phyloP scores from a whole-genome alignment of 2,329 filamentous ascomycete genomes.

The Coniochaeta sp. region DNA sequence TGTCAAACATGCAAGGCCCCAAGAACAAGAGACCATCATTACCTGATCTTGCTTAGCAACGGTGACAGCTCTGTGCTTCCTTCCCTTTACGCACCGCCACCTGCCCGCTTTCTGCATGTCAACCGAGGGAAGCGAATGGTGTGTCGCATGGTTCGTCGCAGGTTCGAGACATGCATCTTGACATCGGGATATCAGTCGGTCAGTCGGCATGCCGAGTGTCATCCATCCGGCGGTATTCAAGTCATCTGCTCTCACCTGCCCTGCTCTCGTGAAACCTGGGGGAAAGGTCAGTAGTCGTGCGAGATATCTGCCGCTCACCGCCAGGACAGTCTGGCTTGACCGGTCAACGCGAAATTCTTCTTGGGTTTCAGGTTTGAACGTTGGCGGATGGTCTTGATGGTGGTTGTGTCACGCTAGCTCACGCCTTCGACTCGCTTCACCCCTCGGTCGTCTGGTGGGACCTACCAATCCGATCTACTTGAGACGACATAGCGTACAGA shows the following conservation, averaged over 20 bases:
- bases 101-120: not conserved
- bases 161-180: not conserved
- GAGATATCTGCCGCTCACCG: not conserved
- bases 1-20: not conserved
- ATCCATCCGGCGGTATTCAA: not conserved
- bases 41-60: not conserved
- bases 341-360: not conserved
- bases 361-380: not conserved
- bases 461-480: not conserved
- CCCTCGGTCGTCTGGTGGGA: not conserved
- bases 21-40: not conserved
- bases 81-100: not conserved
- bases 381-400: not conserved
- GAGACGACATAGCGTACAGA: not conserved
- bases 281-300: not conserved
- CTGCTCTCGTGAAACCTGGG: not conserved
- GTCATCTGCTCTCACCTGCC: not conserved
- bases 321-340: not conserved
- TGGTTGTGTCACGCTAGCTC: constrained; percentile 1
- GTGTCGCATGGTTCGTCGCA: not conserved
- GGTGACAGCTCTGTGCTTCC: not conserved
- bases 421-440: not conserved
- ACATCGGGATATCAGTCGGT: not conserved
- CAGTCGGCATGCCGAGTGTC: not conserved
- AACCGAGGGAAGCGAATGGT: not conserved